Base-by-base conservation (phyloP, 257 asterid species). In the Scutellaria minor region DNA sequence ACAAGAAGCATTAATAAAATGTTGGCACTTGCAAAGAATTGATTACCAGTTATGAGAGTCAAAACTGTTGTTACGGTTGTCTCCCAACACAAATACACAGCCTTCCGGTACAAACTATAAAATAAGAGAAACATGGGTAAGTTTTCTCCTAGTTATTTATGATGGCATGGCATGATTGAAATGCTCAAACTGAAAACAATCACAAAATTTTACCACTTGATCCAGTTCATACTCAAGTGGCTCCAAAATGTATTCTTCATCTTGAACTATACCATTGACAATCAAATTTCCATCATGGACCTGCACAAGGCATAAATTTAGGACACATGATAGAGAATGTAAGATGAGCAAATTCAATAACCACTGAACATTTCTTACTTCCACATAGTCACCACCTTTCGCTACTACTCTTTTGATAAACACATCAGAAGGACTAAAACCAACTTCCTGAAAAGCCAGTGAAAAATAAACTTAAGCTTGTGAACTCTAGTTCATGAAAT, bases 401-500 rank as follows among this genome's bases (percentile, higher is more conserved):
- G 97, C 99, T 12, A 94, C 99, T 39, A 94, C 80, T 83, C 99
- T 83, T 81, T 94, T 94, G 70, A 94, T 91, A 66, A 94, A 89
- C 75, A 89, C 91, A 46, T 91, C 96, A 47, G 88, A 78, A 18
- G 90, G 74, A 71, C 82, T 83, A 64, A 64, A 91, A 64, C 97
- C 97, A 56, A 70, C 7, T 68, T 79, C 88, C 98, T 92, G 88
- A 72, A 79, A 47, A 54, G 75, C 55, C 61, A 62, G 62, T 51
- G 73, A 24, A 52, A n/a, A 40, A 62, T 8, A 9, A 55, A 9
- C 41, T 56, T 41, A 50, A 71, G 53, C 8, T 46, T 1, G 6
- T 65, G 11, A 64, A 71, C 20, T 53, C 69, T 46, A 63, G 58
- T 22, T n/a, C 15, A 66, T 48, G 62, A 70, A 53, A 75, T 22